phyloP scores from a whole-genome alignment of 2,329 filamentous ascomycete genomes.

The Sclerotinia trifoliorum region DNA sequence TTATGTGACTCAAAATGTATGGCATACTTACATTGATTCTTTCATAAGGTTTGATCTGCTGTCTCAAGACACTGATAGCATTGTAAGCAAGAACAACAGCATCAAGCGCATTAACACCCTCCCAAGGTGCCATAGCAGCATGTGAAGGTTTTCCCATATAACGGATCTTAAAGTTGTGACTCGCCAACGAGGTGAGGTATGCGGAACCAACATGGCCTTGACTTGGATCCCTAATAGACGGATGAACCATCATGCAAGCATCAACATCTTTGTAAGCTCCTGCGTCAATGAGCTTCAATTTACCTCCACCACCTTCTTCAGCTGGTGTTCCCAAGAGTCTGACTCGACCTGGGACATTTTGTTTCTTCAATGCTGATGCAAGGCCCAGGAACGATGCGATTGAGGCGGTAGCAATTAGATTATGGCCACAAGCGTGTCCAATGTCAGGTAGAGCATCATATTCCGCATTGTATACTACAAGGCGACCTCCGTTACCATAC shows the following conservation, averaged over 20 bases:
- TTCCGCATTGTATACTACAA: slow-evolving; percentile 47
- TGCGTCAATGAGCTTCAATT: slow-evolving; percentile 46
- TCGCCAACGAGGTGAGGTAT: slow-evolving; percentile 25
- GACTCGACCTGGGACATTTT: slow-evolving; percentile 34
- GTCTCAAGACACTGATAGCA: slow-evolving; percentile 38
- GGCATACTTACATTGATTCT: slow-evolving; percentile 44
- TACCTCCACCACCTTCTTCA: slow-evolving; percentile 40
- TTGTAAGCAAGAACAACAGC: slow-evolving; percentile 42
- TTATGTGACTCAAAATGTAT: slow-evolving; percentile 22
- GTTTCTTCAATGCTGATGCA: slow-evolving; percentile 29
- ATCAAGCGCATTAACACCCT: slow-evolving; percentile 45
- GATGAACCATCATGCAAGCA: slow-evolving; percentile 45
- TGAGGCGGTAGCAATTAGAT: slow-evolving; percentile 44
- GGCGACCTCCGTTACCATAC: slow-evolving; percentile 45
- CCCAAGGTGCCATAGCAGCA: slow-evolving; percentile 43
- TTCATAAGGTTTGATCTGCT: slow-evolving; percentile 36
- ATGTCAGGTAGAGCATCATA: slow-evolving; percentile 48
- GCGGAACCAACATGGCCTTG: slow-evolving; percentile 11
- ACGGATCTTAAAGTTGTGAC: slow-evolving; percentile 28
- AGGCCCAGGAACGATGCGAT: slow-evolving; percentile 44
- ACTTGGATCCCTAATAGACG: not conserved
- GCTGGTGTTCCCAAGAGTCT: slow-evolving; percentile 38
- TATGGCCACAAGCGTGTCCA: slow-evolving; percentile 47
- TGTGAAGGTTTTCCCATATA: slow-evolving; percentile 41
- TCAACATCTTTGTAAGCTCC: slow-evolving; percentile 45